These are phyloP conservation scores for Phaseolus coccineus DNA, from an alignment of 331 rosid species.

Conservation along the genomic window DNA sequence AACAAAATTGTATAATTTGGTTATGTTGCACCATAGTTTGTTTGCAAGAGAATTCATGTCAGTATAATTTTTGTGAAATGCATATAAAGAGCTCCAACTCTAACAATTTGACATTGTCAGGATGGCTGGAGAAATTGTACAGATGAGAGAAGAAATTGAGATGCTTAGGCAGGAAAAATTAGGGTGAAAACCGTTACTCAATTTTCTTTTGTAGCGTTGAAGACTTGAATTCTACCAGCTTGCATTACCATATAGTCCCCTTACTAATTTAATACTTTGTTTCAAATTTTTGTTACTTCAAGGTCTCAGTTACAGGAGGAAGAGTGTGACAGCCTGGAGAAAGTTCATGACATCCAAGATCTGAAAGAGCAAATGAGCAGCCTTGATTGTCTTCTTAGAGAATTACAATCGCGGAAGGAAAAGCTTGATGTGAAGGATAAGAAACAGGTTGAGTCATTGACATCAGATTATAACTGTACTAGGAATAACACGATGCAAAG, in stretches of 20 bases:
- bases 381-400: conserved; percentile 62
- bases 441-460: conserved; percentile 65
- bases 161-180: conserved; percentile 58
- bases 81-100: conserved; percentile 22
- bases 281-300: conserved; percentile 42
- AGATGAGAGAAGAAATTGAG: conserved; percentile 75
- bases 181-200: conserved; percentile 54
- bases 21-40: neutral
- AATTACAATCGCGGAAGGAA: conserved; percentile 67
- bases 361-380: conserved; percentile 72
- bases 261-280: conserved; percentile 31
- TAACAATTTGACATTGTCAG: conserved; percentile 55
- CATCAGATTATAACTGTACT: conserved; percentile 32
- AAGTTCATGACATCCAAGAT: conserved; percentile 63
- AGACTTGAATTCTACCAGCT: conserved; percentile 15
- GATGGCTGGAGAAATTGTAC: conserved; percentile 77
- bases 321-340: conserved; percentile 55
- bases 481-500: conserved; percentile 26
- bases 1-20: neutral
- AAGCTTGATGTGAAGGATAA: conserved; percentile 48
- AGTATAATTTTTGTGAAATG: conserved; percentile 9
- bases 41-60: neutral
- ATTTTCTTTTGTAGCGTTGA: conserved; percentile 19
- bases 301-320: conserved; percentile 64
- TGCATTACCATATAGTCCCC: conserved; percentile 1